These are phyloP conservation scores for Dipodascopsis tothii DNA, from an alignment of 805 yeast genomes.

Conservation along the genomic window DNA sequence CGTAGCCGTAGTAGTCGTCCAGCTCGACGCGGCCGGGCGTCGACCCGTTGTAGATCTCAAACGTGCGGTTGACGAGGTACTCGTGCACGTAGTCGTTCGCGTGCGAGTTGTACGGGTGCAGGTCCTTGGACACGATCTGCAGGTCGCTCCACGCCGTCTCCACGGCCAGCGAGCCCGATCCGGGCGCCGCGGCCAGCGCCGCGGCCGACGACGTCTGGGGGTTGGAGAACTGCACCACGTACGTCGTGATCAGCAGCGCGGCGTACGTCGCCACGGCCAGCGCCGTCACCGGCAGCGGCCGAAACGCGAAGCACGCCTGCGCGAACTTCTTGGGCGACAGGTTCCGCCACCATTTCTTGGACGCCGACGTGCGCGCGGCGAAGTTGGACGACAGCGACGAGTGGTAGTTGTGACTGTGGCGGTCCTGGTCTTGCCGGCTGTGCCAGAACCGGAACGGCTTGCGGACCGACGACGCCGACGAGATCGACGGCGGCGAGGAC, in stretches of 20 bases:
- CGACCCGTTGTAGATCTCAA: slow-evolving; percentile 29
- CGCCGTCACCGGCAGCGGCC: slow-evolving; percentile 19
- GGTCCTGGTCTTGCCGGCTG: slow-evolving; percentile 12
- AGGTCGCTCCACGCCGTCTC: slow-evolving; percentile 58
- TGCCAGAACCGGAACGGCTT: slow-evolving; percentile 23
- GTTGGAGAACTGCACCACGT: slow-evolving; percentile 20
- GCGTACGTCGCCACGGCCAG: slow-evolving; percentile 21
- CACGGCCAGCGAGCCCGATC: slow-evolving; percentile 12
- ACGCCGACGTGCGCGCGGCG: background rate
- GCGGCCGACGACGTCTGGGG: slow-evolving; percentile 21
- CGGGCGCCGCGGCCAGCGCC: slow-evolving; percentile 19
- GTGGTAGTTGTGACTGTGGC: background rate
- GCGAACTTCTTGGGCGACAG: slow-evolving; percentile 11
- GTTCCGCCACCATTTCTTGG: slow-evolving; percentile 14
- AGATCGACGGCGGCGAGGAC: slow-evolving; percentile 21
- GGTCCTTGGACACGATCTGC: slow-evolving; percentile 55
- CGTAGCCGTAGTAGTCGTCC: slow-evolving; percentile 37
- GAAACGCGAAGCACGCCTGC: slow-evolving; percentile 15
- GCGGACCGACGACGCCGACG: slow-evolving; percentile 24
- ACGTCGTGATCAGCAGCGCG: slow-evolving; percentile 20
- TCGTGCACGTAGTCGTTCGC: slow-evolving; percentile 73
- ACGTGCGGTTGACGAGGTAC: slow-evolving; percentile 45
- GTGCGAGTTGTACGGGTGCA: slow-evolving; percentile 73
- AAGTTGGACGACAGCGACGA: background rate
- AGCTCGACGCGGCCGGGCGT: slow-evolving; percentile 33